A percentile compares a stretch with the other conserved stretches of the same genome.
Conservation (phyloP, 768 basidiomycete genomes). For the Termitomyces bulborhizus region DNA sequence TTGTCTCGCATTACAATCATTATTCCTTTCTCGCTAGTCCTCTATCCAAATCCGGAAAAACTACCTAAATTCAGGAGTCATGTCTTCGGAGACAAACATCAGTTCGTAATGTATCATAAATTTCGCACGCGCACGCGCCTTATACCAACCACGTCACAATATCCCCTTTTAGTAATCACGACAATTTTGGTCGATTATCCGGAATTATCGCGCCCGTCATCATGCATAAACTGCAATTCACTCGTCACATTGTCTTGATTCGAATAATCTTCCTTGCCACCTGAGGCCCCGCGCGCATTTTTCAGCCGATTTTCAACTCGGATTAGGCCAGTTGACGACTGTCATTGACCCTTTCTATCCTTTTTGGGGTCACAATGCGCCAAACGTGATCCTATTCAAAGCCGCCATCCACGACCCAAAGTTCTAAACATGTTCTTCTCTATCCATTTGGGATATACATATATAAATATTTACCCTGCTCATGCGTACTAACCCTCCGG, state of each 20-base stretch:
- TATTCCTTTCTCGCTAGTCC: not conserved
- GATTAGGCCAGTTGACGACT: not conserved
- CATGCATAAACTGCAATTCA: slow-evolving; percentile 3
- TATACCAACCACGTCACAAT: slow-evolving; percentile 3
- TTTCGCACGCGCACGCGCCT: not conserved
- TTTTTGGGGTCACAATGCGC: not conserved
- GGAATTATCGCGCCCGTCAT: not conserved
- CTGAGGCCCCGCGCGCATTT: slow-evolving; percentile 4
- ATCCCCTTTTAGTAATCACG: not conserved
- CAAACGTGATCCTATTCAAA: not conserved
- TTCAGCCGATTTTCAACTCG: slow-evolving; percentile 4
- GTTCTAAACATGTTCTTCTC: not conserved
- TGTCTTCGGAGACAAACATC: slow-evolving; percentile 7
- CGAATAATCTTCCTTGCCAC: not conserved
- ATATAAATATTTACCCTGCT: not conserved
- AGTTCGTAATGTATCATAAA: slow-evolving; percentile 2
- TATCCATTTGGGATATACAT: not conserved
- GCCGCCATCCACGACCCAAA: not conserved
- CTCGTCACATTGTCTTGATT: slow-evolving; percentile 5
- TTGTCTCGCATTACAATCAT: too few relatives aligned
- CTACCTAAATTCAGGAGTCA: slow-evolving; percentile 3
- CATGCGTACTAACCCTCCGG: not conserved
- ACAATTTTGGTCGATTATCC: slow-evolving; percentile 5
- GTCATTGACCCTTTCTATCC: not conserved
- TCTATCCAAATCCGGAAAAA: slow-evolving; percentile 12